Conservation (phyloP, 306 rosid species). For the Sesbania bispinosa region DNA sequence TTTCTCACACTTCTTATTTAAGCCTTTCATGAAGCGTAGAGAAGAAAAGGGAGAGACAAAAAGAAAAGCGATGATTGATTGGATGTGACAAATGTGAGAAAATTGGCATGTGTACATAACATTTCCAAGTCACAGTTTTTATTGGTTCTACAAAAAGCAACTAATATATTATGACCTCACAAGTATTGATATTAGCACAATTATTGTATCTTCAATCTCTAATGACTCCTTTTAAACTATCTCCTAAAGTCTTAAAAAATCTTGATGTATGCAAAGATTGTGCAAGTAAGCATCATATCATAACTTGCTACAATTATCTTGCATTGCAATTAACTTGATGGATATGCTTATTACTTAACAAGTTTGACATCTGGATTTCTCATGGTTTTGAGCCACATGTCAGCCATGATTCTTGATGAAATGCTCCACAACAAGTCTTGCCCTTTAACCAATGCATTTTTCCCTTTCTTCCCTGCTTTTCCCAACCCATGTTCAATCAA, state of each 20-base stretch:
- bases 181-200: neutral
- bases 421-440: slow-evolving; percentile 81
- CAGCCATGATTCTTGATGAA: slow-evolving; percentile 77
- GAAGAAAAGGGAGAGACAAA: neutral
- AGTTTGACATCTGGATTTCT: slow-evolving; percentile 82
- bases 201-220: neutral
- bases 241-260: too few relatives aligned
- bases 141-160: neutral
- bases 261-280: too few relatives aligned
- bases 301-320: neutral
- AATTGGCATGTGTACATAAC: neutral
- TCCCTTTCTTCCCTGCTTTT: slow-evolving; percentile 68
- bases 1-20: neutral
- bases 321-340: too few relatives aligned
- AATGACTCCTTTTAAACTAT: neutral
- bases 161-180: neutral
- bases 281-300: neutral
- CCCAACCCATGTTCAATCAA: slow-evolving; percentile 71
- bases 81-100: neutral
- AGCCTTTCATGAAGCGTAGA: neutral
- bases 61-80: neutral
- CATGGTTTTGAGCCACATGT: slow-evolving; percentile 81
- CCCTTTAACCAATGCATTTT: slow-evolving; percentile 36
- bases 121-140: neutral
- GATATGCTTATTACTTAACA: slow-evolving; percentile 15